Evolutionary conservation across 768 basidiomycete genomes (phyloP).

Genomic region (Suillus clintonianus): DNA sequence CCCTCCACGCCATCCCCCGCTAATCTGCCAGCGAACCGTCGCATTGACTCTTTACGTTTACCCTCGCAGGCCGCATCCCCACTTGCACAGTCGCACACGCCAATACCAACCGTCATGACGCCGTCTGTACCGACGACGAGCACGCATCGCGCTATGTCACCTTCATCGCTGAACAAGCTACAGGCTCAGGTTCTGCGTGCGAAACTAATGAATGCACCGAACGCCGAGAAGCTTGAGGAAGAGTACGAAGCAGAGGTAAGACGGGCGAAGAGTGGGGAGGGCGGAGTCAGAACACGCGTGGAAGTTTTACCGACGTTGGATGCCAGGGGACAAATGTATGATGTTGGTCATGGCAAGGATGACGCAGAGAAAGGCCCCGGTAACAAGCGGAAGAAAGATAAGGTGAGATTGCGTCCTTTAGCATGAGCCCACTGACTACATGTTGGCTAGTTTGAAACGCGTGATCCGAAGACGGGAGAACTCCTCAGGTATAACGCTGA

Average conservation of each 20-base stretch:
- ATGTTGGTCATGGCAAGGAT: conserved; percentile 80
- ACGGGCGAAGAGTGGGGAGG: conserved; percentile 47
- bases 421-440: conserved; percentile 2
- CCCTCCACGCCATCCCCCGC: conserved; percentile 60
- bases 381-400: conserved; percentile 79
- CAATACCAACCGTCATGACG: conserved; percentile 90
- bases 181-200: conserved; percentile 94
- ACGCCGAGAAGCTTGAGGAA: conserved; percentile 75
- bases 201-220: conserved; percentile 78
- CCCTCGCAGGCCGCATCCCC: conserved; percentile 63
- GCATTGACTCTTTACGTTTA: conserved; percentile 62
- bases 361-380: conserved; percentile 55
- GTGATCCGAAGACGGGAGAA: conserved; percentile 88
- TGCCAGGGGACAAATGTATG: conserved; percentile 81
- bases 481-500: conserved; percentile 87
- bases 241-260: conserved; percentile 79
- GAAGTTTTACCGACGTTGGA: conserved; percentile 91
- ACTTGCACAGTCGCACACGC: conserved; percentile 67
- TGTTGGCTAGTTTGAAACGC: conserved; percentile 71
- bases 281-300: conserved; percentile 57
- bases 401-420: conserved; percentile 39
- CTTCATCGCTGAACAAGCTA: conserved; percentile 84
- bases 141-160: conserved; percentile 55
- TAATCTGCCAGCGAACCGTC: conserved; percentile 44
- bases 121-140: conserved; percentile 47